Percentiles rank a stretch among this genome's conserved stretches.
Conservation (phyloP, 1,139 yeast genomes). For the Geotrichum fermentans region DNA sequence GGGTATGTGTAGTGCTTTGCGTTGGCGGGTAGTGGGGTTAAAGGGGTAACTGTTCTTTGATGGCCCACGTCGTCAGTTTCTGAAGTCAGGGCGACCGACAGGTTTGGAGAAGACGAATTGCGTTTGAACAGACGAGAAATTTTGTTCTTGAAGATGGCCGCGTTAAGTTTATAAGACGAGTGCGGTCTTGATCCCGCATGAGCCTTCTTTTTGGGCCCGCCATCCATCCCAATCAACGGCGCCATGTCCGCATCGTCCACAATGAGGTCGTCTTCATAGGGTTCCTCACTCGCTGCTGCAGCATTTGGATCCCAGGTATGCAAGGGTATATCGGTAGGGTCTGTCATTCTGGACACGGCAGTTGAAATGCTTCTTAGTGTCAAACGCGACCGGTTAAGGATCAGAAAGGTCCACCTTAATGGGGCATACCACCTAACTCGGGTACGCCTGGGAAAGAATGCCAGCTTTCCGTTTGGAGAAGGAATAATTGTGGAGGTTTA, state of each 20-base stretch:
- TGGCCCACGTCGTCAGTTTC: background rate
- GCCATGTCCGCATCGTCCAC: constrained; percentile 4
- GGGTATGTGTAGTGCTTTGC: constrained; percentile 44
- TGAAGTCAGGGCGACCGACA: background rate
- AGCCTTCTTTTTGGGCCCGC: background rate
- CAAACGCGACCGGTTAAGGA: constrained; percentile 7
- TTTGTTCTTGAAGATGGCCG: background rate
- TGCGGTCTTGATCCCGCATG: background rate
- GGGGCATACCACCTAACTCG: constrained; percentile 16
- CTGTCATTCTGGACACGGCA: constrained; percentile 1
- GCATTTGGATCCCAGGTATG: background rate
- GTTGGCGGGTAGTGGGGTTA: constrained; percentile 9
- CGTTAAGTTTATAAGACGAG: background rate
- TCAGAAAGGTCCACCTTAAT: constrained; percentile 9
- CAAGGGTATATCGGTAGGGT: constrained; percentile 4
- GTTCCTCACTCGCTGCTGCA: background rate
- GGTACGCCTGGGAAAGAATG: constrained; percentile 5
- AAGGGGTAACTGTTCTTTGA: background rate
- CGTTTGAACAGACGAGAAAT: background rate
- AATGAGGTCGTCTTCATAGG: constrained; percentile 5
- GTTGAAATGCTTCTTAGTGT: constrained; percentile 2
- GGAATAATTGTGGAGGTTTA: background rate
- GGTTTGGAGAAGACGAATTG: background rate
- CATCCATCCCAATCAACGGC: background rate
- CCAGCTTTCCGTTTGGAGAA: background rate